Conservation (phyloP, 805 yeast genomes). For the Zygosaccharomyces lentus region DNA sequence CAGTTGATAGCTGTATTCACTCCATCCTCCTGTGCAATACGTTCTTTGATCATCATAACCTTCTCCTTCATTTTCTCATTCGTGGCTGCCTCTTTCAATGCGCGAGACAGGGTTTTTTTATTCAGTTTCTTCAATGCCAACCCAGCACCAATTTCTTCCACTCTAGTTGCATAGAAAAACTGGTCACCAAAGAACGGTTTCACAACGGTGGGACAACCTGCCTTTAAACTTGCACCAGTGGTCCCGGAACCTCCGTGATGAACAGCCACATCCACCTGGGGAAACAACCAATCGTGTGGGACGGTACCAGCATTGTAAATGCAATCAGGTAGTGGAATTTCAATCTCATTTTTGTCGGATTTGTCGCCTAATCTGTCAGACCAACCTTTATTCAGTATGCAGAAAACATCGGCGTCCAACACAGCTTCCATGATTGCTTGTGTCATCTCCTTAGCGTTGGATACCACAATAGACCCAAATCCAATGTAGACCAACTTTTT, state of each 20-base stretch:
- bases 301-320: constrained; percentile 66
- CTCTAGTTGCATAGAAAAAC: constrained; percentile 81
- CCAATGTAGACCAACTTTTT: constrained; percentile 87
- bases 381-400: constrained; percentile 93
- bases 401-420: constrained; percentile 70
- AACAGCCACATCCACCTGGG: constrained; percentile 85
- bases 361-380: constrained; percentile 59
- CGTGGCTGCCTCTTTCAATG: constrained; percentile 63
- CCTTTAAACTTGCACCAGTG: constrained; percentile 83
- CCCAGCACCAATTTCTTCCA: constrained; percentile 88
- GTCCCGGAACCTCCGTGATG: constrained; percentile 98
- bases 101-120: constrained; percentile 56
- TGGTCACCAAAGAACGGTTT: constrained; percentile 98
- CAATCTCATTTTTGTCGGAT: constrained; percentile 32
- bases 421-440: constrained; percentile 77
- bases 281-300: constrained; percentile 94
- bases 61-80: constrained; percentile 62
- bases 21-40: constrained; percentile 72
- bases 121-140: constrained; percentile 65
- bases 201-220: constrained; percentile 83
- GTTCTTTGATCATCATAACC: constrained; percentile 59
- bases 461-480: constrained; percentile 91
- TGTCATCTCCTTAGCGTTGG: constrained; percentile 74
- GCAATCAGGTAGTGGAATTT: constrained; percentile 55
- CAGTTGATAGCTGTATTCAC: constrained; percentile 69